These are phyloP conservation scores for Salix purpurea DNA, from an alignment of 345 rosid species.

Conservation along the genomic window DNA sequence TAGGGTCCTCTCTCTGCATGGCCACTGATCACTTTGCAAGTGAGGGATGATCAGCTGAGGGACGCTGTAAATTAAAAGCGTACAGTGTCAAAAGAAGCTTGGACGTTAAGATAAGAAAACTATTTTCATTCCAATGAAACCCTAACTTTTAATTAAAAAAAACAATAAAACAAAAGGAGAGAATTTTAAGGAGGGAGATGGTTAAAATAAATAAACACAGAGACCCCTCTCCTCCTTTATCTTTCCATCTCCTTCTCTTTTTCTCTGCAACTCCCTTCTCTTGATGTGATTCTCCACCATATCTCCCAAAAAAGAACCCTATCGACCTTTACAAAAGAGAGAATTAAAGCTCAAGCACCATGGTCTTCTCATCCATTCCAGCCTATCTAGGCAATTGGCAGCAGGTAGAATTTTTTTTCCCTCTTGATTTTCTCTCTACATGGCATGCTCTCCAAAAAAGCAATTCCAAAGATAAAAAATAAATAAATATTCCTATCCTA, in stretches of 20 bases:
- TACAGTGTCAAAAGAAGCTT: constrained; percentile 21
- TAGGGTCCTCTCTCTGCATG: constrained; percentile 29
- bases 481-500: constrained; percentile 20
- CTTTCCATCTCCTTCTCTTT: constrained; percentile 33
- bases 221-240: constrained; percentile 26
- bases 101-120: constrained; percentile 21
- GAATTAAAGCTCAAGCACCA: constrained; percentile 33
- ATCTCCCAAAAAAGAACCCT: constrained; percentile 10
- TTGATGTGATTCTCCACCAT: constrained; percentile 67
- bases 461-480: constrained; percentile 20
- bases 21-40: constrained; percentile 19
- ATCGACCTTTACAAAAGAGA: constrained; percentile 44
- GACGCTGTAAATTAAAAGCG: constrained; percentile 15
- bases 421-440: background rate
- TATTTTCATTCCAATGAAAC: constrained; percentile 10
- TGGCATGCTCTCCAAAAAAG: constrained; percentile 26
- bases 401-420: constrained; percentile 31
- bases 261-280: constrained; percentile 47
- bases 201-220: constrained; percentile 29
- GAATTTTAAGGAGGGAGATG: background rate
- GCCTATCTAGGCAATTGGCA: constrained; percentile 62
- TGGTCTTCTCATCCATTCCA: constrained; percentile 62
- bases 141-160: constrained; percentile 13
- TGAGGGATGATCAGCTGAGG: background rate
- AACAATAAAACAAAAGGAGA: constrained; percentile 36